A percentile compares a stretch with the other conserved stretches of the same genome.
Evolutionary conservation across 371 early-diverging fungal genomes (phyloP).

Genomic region (Batrachochytrium dendrobatidis): DNA sequence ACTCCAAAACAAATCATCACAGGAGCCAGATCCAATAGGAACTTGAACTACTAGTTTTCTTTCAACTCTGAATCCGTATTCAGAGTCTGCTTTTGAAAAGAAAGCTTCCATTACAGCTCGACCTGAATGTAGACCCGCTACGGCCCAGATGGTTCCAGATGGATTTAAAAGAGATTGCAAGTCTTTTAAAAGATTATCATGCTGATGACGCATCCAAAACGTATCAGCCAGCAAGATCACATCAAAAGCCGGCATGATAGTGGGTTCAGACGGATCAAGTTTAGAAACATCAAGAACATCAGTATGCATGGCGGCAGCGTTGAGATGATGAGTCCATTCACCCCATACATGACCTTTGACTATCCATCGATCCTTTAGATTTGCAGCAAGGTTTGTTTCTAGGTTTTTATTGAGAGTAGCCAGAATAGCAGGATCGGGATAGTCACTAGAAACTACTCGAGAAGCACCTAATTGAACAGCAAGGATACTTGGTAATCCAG

Average conservation of each 20-base stretch:
- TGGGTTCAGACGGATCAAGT: background rate
- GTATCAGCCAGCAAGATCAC: constrained; percentile 27
- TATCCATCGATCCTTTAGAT: background rate
- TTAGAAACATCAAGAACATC: background rate
- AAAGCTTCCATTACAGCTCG: constrained; percentile 16
- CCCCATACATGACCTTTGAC: constrained; percentile 32
- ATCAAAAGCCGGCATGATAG: constrained; percentile 7
- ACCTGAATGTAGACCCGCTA: constrained; percentile 25
- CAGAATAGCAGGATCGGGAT: constrained; percentile 25
- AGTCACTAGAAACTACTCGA: constrained; percentile 22
- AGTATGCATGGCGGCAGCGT: no score
- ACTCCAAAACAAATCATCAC: no score
- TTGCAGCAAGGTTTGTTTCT: constrained; percentile 4
- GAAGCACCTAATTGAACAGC: constrained; percentile 11
- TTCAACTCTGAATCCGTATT: constrained; percentile 6
- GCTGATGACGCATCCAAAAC: constrained; percentile 27
- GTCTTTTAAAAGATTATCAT: constrained; percentile 21
- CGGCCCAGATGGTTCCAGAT: constrained; percentile 8
- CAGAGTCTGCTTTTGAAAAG: constrained; percentile 12
- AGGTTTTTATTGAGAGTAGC: constrained; percentile 16
- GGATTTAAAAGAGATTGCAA: constrained; percentile 9
- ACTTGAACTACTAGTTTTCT: background rate
- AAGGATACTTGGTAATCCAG: constrained; percentile 18
- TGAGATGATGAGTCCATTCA: background rate
- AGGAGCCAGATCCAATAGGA: no score